Evolutionary conservation across 257 asterid genomes (phyloP), one percentile per base, ranked within the genome.

Genomic region (Przewalskia tangutica): DNA sequence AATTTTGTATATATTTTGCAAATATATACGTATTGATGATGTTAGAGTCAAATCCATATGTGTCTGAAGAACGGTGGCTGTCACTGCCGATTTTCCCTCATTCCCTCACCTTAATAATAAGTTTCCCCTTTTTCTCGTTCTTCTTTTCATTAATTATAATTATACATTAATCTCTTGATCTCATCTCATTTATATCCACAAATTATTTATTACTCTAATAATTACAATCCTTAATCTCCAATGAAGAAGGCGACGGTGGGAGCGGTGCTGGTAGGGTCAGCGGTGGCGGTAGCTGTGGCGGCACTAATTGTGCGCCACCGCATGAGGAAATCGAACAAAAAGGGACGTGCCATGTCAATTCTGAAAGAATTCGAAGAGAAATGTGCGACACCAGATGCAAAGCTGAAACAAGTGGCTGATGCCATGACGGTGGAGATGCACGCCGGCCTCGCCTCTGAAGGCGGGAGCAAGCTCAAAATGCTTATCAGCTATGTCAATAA

Each of bases 401-500:
- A 87, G 81, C 87, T 93, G 86, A 88, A 71, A 77, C 97, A 91
- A 84, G 81, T 93, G 59, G 94, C 94, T 12, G 97, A 92, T 54
- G 97, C 98, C 13, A 91, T 93, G 96, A 89, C 88, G 55, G 97
- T 92, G 44, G 98, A 93, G 85, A 92, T 93, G 97, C 98, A 92
- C 82, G 97, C 98, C 56, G 98, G 98, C 0, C 87, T 93, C 81
- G 92, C 91, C 5, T 92, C 97, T 44, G 98, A 91, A 64, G 98
- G 98, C 6, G 97, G 94, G 40, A 93, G 98, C 86, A 92, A 93
- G 81, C 93, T 93, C 58, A 93, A 93, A 88, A 93, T 93, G 98
- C 94, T 93, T 71, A 91, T 93, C 78, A 92, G 97, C 89, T 90
- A 59, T 78, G 96, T 93, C 6, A 96, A 92, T 59, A 92, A 88